phyloP scores from a whole-genome alignment of 2,329 filamentous ascomycete species.

The Aspergillus viridinutans region DNA sequence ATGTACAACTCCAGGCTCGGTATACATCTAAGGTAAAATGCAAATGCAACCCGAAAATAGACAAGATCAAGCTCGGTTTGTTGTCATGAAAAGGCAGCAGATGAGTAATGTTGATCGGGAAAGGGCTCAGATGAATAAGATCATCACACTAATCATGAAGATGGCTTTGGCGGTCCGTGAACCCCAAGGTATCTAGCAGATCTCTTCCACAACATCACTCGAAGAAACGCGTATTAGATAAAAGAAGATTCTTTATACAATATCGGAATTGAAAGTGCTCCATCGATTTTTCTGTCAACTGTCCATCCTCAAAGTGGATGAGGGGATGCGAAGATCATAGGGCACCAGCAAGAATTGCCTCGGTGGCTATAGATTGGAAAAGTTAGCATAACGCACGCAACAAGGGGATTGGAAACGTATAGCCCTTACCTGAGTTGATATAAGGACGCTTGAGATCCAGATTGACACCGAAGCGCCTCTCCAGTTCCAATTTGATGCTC shows the following conservation, averaged over 20 bases:
- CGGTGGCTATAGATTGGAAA: constrained; percentile 56
- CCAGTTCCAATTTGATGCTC: constrained; percentile 89
- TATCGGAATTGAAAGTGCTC: neutral
- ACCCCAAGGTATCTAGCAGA: neutral
- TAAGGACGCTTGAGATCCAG: constrained; percentile 87
- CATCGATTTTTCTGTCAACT: neutral
- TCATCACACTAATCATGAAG: neutral
- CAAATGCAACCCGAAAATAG: constrained; percentile 4
- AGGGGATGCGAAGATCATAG: constrained; percentile 45
- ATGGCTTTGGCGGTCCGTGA: neutral
- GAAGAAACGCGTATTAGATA: neutral
- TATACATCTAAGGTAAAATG: constrained; percentile 3
- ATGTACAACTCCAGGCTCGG: constrained; percentile 10
- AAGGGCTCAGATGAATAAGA: neutral
- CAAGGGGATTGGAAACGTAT: constrained; percentile 9
- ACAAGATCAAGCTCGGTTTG: neutral
- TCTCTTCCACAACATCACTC: neutral
- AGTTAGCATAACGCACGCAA: neutral
- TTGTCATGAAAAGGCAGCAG: neutral
- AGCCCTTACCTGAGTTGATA: constrained; percentile 78
- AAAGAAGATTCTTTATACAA: neutral
- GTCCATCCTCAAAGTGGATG: neutral
- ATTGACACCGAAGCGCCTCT: constrained; percentile 80
- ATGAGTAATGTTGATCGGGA: neutral
- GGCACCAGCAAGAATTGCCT: constrained; percentile 73